Evolutionary conservation across 306 rosid species (phyloP).

Genomic region (Leucaena leucocephala): DNA sequence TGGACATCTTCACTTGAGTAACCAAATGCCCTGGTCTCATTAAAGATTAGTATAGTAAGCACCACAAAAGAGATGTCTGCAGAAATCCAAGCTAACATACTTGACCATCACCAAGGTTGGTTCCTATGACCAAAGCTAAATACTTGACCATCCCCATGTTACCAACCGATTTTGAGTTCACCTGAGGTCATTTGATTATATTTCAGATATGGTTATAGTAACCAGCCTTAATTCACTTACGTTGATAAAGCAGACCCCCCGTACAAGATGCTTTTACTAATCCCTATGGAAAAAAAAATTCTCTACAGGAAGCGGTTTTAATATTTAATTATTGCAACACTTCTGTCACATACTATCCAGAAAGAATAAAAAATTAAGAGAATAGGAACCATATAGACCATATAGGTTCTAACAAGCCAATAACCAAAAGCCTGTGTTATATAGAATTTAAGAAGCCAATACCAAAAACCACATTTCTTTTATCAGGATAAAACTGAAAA

Average conservation of each 20-base stretch:
- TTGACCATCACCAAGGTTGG: conserved; percentile 20
- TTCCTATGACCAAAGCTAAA: conserved; percentile 19
- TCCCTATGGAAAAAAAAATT: conserved; percentile 24
- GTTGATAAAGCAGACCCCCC: conserved; percentile 25
- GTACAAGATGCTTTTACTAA: conserved; percentile 18
- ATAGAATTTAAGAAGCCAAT: conserved; percentile 31
- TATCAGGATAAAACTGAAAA: conserved; percentile 18
- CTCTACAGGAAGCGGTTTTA: conserved; percentile 15
- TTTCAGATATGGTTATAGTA: conserved; percentile 24
- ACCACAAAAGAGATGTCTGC: conserved; percentile 32
- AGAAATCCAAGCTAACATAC: conserved; percentile 32
- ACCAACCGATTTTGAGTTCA: conserved; percentile 7
- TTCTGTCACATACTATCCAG: conserved; percentile 24
- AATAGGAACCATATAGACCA: conserved; percentile 14
- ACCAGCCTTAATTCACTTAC: conserved; percentile 30
- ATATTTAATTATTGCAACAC: not conserved
- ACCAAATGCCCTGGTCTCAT: conserved; percentile 91
- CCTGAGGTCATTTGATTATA: conserved; percentile 31
- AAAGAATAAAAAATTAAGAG: conserved; percentile 25
- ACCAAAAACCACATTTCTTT: conserved; percentile 22
- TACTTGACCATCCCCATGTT: conserved; percentile 28
- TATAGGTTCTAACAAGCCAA: conserved; percentile 27
- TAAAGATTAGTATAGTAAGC: conserved; percentile 43
- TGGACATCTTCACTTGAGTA: conserved; percentile 99
- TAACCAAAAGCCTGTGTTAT: conserved; percentile 19